Evolutionary conservation across 495 filamentous ascomycete genomes (phyloP), one percentile per base, ranked within the genome.

Genomic region (Penicillium pulvis): DNA sequence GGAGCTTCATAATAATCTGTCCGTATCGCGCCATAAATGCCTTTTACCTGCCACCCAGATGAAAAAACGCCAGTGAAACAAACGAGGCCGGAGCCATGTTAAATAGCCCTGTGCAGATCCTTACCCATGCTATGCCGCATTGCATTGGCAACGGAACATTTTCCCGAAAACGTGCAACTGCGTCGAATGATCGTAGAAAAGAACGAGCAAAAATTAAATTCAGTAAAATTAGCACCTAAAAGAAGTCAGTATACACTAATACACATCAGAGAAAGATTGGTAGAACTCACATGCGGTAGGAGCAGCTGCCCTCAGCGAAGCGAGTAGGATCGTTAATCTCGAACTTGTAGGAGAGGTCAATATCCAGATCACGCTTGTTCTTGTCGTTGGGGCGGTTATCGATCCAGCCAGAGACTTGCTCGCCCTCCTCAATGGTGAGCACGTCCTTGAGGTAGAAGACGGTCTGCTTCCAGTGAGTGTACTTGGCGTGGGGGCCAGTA

Each of bases 381-480:
- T 91, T 91, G 55, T 88, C 85, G 67, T 96, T 98, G 24, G 95
- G 94, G 70, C 86, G 89, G 78, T 91, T 93, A 62, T 85, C 82
- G 43, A 98, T 75, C 11, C 77, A 76, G 50, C 91, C 92, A 50
- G 76, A 75, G 56, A 97, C 83, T 59, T 79, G 74, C 72, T 96
- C 93, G 35, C 84, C 86, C 63, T 87, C 80, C 68, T 94, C 86
- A 6, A 96, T 87, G 14, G 91, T 93, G 59, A 97, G 77, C 23
- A 93, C 86, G 60, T 95, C 90, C 56, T 85, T 83, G 49, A 95
- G 78, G 71, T 95, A 95, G 80, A 95, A 93, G 33, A 95, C 91
- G 16, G 91, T 95, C 77, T 95, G 91, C 77, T 95, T 95, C 91
- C 91, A 95, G 81, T 95, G 91, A 14, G 91, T 95, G 71, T 93